Percentiles rank a stretch among this genome's conserved stretches.
These are phyloP conservation scores for Rhynchospora breviuscula DNA, from an alignment of 176 grass and related monocot species.

Conservation along the genomic window DNA sequence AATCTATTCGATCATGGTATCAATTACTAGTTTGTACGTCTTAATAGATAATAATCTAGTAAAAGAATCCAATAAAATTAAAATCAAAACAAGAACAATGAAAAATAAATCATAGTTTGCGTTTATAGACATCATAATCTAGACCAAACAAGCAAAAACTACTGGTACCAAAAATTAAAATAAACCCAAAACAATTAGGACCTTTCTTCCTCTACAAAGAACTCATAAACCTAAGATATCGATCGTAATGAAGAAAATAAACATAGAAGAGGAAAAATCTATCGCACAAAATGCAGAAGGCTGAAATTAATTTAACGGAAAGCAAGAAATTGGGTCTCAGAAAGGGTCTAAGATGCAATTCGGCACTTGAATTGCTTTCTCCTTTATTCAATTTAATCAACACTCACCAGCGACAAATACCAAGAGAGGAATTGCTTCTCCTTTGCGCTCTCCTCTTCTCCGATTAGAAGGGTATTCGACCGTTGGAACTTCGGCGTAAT, in stretches of 20 bases:
- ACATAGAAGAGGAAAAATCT: neutral
- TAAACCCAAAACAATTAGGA: neutral
- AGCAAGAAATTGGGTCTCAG: neutral
- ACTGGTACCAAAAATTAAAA: neutral
- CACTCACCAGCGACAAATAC: neutral
- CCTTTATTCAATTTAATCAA: neutral
- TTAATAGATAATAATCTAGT: neutral
- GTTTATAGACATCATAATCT: neutral
- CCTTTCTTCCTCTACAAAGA: neutral
- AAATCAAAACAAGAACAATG: neutral
- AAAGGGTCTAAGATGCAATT: neutral
- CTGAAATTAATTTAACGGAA: neutral
- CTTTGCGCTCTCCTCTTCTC: neutral
- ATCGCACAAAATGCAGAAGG: neutral
- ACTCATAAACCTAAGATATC: neutral
- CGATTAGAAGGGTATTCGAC: conserved; percentile 13
- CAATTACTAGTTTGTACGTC: neutral
- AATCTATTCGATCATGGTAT: neutral
- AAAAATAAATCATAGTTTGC: neutral
- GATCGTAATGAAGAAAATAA: neutral
- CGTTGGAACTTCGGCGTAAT: neutral
- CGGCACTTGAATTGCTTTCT: neutral
- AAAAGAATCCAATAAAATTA: neutral
- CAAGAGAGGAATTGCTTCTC: neutral
- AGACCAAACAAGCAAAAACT: neutral